Conservation (phyloP, 768 basidiomycete genomes). For the Suillus occidentalis region DNA sequence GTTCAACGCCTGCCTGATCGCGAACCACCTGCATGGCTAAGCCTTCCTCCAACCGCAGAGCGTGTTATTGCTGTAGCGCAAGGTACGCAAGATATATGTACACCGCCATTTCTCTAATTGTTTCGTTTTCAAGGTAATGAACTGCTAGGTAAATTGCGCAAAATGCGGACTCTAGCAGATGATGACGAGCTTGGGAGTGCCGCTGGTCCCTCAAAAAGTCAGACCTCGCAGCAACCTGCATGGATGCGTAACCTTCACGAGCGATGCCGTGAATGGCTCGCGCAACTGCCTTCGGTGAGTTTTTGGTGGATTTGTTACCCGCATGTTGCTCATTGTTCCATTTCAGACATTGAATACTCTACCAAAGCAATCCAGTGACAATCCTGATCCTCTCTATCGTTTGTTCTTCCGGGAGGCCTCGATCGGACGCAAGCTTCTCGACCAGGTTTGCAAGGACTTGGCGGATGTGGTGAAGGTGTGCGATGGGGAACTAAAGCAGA, state of each 20-base stretch:
- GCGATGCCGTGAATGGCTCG: slow-evolving; percentile 83
- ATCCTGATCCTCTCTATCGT: slow-evolving; percentile 83
- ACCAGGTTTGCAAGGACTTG: slow-evolving; percentile 78
- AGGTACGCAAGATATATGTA: slow-evolving; percentile 49
- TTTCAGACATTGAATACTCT: slow-evolving; percentile 63
- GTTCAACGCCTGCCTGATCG: slow-evolving; percentile 86
- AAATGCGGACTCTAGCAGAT: slow-evolving; percentile 88
- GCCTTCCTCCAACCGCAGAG: slow-evolving; percentile 90
- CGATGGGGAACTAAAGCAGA: slow-evolving; percentile 87
- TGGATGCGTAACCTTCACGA: slow-evolving; percentile 92
- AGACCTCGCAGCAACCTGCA: slow-evolving; percentile 76
- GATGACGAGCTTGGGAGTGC: slow-evolving; percentile 64
- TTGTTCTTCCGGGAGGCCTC: slow-evolving; percentile 86
- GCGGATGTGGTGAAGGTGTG: slow-evolving; percentile 81
- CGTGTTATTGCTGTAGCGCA: slow-evolving; percentile 88
- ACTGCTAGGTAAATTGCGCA: slow-evolving; percentile 82
- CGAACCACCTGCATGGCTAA: slow-evolving; percentile 93
- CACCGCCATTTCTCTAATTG: slow-evolving; percentile 8
- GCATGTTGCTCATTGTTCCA: slow-evolving; percentile 13
- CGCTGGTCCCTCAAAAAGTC: slow-evolving; percentile 59
- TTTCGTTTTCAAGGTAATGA: slow-evolving; percentile 58
- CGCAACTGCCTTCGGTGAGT: slow-evolving; percentile 70
- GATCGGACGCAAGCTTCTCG: slow-evolving; percentile 78
- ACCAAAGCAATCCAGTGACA: slow-evolving; percentile 64
- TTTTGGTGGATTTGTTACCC: neutral